These are phyloP conservation scores for Nemania sp. DNA, from an alignment of 2,329 filamentous ascomycete genomes.

Conservation along the genomic window DNA sequence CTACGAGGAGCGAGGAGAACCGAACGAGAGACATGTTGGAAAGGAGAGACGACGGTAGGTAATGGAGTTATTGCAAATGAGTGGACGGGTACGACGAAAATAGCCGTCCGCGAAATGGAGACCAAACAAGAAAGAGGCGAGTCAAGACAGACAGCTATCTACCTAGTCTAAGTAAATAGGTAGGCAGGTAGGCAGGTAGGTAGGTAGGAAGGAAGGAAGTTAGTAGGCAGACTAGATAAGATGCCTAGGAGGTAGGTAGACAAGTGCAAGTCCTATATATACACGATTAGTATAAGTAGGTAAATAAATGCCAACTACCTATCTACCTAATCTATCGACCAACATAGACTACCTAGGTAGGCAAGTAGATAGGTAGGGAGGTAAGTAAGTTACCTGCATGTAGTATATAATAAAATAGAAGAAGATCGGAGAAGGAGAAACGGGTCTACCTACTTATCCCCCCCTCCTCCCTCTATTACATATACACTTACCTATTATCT, in stretches of 20 bases:
- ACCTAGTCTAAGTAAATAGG: not conserved
- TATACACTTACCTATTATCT: not conserved
- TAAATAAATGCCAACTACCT: no score
- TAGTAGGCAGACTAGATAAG: not conserved
- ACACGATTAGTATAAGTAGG: not conserved
- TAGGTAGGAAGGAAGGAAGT: no score
- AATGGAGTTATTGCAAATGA: constrained; percentile 8
- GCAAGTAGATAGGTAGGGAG: not conserved
- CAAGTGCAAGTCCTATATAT: no score
- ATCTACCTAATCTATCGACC: no score
- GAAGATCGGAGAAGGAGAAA: not conserved
- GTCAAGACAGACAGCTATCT: not conserved
- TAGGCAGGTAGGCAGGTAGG: not conserved
- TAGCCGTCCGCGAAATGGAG: constrained; percentile 13
- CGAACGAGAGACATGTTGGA: constrained; percentile 30
- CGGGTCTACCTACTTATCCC: constrained; percentile 15
- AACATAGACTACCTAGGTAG: not conserved
- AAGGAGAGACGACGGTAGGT: not conserved
- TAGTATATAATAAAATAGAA: constrained; percentile 8
- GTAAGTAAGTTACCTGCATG: no score
- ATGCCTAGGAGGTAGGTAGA: no score
- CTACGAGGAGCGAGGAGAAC: constrained; percentile 24
- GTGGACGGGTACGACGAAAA: constrained; percentile 17
- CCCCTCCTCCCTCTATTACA: not conserved
- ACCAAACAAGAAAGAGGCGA: not conserved